phyloP scores from a whole-genome alignment of 768 basidiomycete species.

The Dacryopinax primogenitus region DNA sequence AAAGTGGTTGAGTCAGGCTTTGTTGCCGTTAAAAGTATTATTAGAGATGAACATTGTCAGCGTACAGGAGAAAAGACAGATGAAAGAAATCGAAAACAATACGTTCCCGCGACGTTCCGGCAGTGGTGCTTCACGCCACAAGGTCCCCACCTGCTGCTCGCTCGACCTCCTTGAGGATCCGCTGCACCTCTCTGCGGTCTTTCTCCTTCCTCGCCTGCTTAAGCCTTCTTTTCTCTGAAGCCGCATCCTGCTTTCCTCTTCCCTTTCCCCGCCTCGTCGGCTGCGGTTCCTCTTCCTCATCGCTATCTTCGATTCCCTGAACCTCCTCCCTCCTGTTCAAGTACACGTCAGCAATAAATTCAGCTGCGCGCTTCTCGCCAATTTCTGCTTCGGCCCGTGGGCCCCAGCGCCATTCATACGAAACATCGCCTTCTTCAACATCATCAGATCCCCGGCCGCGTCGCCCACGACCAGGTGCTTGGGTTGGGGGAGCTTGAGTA shows the following conservation, averaged over 20 bases:
- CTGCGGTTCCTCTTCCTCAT: conserved; percentile 21
- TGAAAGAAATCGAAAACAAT: not conserved
- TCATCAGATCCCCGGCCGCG: conserved; percentile 16
- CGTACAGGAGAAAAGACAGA: not conserved
- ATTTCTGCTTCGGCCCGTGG: conserved; percentile 66
- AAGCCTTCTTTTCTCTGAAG: not conserved
- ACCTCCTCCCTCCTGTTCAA: conserved; percentile 28
- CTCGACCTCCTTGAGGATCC: conserved; percentile 14
- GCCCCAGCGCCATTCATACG: conserved; percentile 80
- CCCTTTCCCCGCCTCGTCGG: conserved; percentile 8
- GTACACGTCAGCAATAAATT: conserved; percentile 50
- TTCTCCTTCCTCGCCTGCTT: conserved; percentile 13
- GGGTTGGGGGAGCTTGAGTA: conserved; percentile 27
- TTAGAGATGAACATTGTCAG: too few relatives aligned
- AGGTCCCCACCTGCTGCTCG: conserved; percentile 16
- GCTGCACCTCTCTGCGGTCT: conserved; percentile 14
- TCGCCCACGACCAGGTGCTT: conserved; percentile 21
- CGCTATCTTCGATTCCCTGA: conserved; percentile 26
- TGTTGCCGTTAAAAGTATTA: too few relatives aligned
- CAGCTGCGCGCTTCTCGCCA: conserved; percentile 59
- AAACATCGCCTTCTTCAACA: conserved; percentile 30
- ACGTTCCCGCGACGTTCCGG: not conserved
- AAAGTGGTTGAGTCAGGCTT: too few relatives aligned
- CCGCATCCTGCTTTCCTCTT: not conserved
- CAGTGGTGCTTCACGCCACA: not conserved